Base-by-base conservation (phyloP, 306 rosid species). In the Inga laurina region DNA sequence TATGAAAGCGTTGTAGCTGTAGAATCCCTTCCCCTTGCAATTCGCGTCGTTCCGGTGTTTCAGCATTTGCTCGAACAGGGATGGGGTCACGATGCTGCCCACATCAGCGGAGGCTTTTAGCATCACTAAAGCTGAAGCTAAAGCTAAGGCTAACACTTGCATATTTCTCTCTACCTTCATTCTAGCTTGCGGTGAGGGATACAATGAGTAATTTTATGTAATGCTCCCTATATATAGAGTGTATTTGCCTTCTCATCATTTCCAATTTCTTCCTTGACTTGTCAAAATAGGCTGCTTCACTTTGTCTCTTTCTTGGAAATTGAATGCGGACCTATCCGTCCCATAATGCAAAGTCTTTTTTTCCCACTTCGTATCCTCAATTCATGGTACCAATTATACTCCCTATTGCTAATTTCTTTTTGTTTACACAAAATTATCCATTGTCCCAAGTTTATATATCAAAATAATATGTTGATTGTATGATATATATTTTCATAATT, bases 1-100 rank as follows among this genome's bases (percentile, higher is more conserved):
- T 22, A 92, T 75, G 80, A 92, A 92, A 57, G 84, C 92, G 49
- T 92, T 56, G 6, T 90, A 92, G 15, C 76, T 85, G 81, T 90
- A 90, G 80, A 92, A 92, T 0, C 89, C 87, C 37, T 46, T 45
- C 11, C 76, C 59, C 41, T 13, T 3, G 59, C 76, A 72, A 1
- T 61, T 39, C 2, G 21, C 84, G 80, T 92, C 93, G 10, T 92
- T 88, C 8, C 93, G 73, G 75, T 92, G 82, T 32, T 88, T 89
- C 7, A 92, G 92, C 85, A 92, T 74, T 34, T 84, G 80, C 7
- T 89, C 61, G 18, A 90, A 90, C n/a, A 43, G 54, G 48, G 5
- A 12, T 14, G 56, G 0, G 21, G 35, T 72, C 4, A 90, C n/a
- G 37, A 88, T 45, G 8, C 85, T 70, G 2, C 57, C 79, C 35